Evolutionary conservation across 1,284 basidiomycete species (phyloP), one percentile per base, ranked within the genome.

Genomic region (Ganoderma sinense): DNA sequence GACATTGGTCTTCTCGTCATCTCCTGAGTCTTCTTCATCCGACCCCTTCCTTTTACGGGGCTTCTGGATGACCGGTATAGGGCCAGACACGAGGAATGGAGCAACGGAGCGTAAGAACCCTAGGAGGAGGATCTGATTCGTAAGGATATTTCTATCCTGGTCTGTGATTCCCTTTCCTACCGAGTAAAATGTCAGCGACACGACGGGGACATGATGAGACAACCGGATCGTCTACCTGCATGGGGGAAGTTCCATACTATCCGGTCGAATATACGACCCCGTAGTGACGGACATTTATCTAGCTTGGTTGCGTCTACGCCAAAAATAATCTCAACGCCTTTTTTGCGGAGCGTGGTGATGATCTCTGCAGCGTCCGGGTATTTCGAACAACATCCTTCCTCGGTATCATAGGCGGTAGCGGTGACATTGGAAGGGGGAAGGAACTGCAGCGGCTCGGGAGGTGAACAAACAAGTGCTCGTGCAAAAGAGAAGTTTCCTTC

Each of bases 211-310:
- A 0, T 36, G 36, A 10, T 8, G 39, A 8, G 48, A 13, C 0
- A 8, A 39, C 36, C 16, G 36, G 31, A 31, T 7, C 16, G 82
- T 88, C 76, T 77, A 93, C 97, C 97, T 75, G 94, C 94, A 84
- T 99, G 97, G 64, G 97, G 97, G 77, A 99, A 99, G 79, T 99
- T 98, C 90, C 96, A 99, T 29, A 96, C 91, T 68, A 99, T 88
- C 81, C 89, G 85, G 84, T 96, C 92, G 88, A 94, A 92, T 71
- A 82, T 85, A 76, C 84, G 79, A 62, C 86, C 85, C 72, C 90
- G 91, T 61, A 94, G 80, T 11, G 80, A 76, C 20, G 87, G 72
- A 62, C 84, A 83, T 74, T 86, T 92, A 69, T 93, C 91, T 55
- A 98, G 80, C 68, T 85, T 88, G 5, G 92, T 93, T 3, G 93